Conservation (phyloP, 768 basidiomycete species). For the Gautieria morchelliformis region DNA sequence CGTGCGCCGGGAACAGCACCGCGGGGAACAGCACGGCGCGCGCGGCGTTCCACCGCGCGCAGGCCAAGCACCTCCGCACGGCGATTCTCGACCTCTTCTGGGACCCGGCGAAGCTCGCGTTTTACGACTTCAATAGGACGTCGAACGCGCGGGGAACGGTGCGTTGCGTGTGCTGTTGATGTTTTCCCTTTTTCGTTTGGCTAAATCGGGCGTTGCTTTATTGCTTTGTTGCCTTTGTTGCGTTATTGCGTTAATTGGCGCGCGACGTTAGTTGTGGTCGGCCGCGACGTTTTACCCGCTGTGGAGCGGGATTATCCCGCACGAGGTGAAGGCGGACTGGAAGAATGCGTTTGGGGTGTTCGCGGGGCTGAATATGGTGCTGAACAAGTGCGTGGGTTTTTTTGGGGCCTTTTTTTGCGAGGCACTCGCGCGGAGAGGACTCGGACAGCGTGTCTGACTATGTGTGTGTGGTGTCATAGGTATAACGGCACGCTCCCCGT, state of each 20-base stretch:
- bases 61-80: constrained; percentile 47
- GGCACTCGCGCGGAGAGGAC: no score
- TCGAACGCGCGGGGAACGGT: constrained; percentile 52
- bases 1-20: background rate
- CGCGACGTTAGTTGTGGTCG: constrained; percentile 46
- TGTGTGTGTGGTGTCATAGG: constrained; percentile 12
- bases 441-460: no score
- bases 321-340: constrained; percentile 48
- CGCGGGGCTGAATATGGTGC: constrained; percentile 61
- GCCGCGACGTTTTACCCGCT: constrained; percentile 74
- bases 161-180: no score
- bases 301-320: constrained; percentile 81
- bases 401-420: no score
- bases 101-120: constrained; percentile 74
- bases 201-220: no score
- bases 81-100: constrained; percentile 83
- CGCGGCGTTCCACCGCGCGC: constrained; percentile 39
- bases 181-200: no score
- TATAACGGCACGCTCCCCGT: constrained; percentile 85
- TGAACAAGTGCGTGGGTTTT: constrained; percentile 43
- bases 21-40: background rate
- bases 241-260: no score
- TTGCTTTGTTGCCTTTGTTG: no score
- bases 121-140: constrained; percentile 83
- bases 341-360: constrained; percentile 65